Base-by-base conservation (phyloP, 1,284 basidiomycete genomes). In the Acaromyces ingoldii region DNA sequence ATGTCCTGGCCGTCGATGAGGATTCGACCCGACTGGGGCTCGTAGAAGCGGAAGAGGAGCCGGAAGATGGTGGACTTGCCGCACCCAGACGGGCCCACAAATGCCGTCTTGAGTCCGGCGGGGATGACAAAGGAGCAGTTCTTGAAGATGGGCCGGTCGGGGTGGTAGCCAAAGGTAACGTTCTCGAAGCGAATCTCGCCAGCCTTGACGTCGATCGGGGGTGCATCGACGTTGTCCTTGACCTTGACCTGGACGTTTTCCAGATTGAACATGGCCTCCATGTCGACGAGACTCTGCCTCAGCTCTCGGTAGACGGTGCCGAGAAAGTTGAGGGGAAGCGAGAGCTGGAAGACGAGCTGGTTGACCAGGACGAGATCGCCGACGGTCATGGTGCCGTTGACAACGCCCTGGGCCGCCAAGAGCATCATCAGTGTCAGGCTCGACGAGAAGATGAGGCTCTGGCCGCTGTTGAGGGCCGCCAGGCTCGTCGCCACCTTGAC, bases 351-450 rank as follows among this genome's bases (percentile, higher is more conserved):
- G 33, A 98, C 91, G n/a, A 98, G 82, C 74, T 97, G 93, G 76
- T 98, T 98, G 67, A 95, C 87, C 88, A 98, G 95, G 58, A 98
- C 95, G 19, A 98, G 82, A 74, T 98, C 93, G 9, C 93, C 95
- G 22, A 98, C 83, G 1, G 92, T 96, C 93, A 98, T 97, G 0
- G 89, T 91, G 10, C 92, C 91, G 63, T 91, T 87, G 40, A 91
- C 78, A 4, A 98, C 86, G 0, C 92, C 92, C 74, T 97, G 90
- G 0, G 93, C 92, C 3, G 92, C 91, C 53, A 98, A 80, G 65
- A 95, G 85, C 93, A 98, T 98, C 78, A 95, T 92, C 53, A 86
- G 81, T 0, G 93, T 98, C 69, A 98, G 76, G 0, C 91, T 91
- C 11, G 83, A 84, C 0, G 89, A 91, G 78, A 97, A 98, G 63